Evolutionary conservation across 495 filamentous ascomycete species (phyloP).

Genomic region (Penicillium cinerascens): DNA sequence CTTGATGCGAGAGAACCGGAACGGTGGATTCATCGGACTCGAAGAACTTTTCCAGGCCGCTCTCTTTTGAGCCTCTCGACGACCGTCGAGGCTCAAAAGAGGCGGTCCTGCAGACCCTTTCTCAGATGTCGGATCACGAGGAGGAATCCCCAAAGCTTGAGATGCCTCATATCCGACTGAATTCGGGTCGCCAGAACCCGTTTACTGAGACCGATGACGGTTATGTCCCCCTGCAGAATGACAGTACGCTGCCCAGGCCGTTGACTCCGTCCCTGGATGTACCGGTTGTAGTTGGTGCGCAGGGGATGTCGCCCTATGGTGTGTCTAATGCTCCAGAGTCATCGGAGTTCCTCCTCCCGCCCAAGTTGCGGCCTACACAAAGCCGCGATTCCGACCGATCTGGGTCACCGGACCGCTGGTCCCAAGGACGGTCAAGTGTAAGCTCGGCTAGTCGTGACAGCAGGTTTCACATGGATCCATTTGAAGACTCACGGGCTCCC

Average conservation of each 20-base stretch:
- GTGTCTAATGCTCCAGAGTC: constrained; percentile 46
- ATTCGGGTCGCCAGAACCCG: constrained; percentile 54
- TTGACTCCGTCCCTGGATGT: constrained; percentile 19
- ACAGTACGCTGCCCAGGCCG: constrained; percentile 22
- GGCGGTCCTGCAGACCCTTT: not conserved
- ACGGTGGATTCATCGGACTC: not conserved
- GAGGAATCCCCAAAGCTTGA: constrained; percentile 7
- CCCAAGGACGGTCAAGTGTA: constrained; percentile 20
- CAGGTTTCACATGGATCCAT: constrained; percentile 35
- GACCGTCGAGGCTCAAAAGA: not conserved
- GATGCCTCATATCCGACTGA: constrained; percentile 57
- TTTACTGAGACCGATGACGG: constrained; percentile 33
- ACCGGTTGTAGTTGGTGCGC: constrained; percentile 8
- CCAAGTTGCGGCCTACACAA: constrained; percentile 28
- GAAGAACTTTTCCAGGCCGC: not conserved
- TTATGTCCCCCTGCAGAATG: constrained; percentile 16
- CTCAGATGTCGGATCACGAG: constrained; percentile 21
- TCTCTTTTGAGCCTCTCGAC: not conserved
- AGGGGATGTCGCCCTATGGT: constrained; percentile 27
- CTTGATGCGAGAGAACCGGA: not conserved
- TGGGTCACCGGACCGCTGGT: constrained; percentile 21
- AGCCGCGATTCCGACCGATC: constrained; percentile 14
- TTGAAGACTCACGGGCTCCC: constrained; percentile 56
- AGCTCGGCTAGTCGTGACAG: constrained; percentile 51
- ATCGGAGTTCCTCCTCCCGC: constrained; percentile 59